Percentiles rank a stretch among this genome's conserved stretches.
phyloP scores from a whole-genome alignment of 345 rosid species.

The Eucalyptus cloeziana region DNA sequence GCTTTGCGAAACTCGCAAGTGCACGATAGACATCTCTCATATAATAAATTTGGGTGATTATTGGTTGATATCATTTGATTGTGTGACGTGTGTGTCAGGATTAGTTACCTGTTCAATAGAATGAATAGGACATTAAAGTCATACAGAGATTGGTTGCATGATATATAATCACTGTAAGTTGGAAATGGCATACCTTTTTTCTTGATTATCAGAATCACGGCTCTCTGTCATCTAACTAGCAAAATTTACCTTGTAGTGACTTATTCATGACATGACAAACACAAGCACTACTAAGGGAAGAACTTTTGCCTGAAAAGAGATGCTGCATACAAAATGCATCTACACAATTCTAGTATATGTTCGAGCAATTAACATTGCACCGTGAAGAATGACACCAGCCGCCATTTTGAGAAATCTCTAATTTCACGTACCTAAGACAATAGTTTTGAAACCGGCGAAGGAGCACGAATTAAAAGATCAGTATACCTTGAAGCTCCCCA shows the following conservation, averaged over 20 bases:
- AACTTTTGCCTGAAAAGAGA: neutral
- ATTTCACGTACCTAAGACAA: neutral
- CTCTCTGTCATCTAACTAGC: neutral
- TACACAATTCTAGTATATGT: neutral
- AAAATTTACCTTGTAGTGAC: neutral
- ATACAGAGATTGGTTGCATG: neutral
- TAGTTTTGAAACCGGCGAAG: too few relatives aligned
- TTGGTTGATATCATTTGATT: too few relatives aligned
- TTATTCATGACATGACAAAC: neutral
- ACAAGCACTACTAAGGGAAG: neutral
- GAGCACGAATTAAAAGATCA: neutral
- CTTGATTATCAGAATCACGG: neutral
- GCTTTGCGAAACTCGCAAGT: neutral
- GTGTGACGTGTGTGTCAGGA: too few relatives aligned
- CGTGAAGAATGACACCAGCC: neutral
- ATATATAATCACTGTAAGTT: neutral
- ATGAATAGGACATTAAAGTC: neutral
- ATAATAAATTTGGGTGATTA: too few relatives aligned
- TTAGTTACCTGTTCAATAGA: too few relatives aligned
- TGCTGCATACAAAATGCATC: neutral
- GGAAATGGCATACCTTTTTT: neutral
- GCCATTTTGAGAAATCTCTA: neutral
- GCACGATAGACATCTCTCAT: neutral
- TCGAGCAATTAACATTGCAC: neutral
- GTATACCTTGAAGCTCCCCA: conserved; percentile 19